These are phyloP conservation scores for Trypanosoma avium DNA, from an alignment of 208 protist species.

Conservation along the genomic window DNA sequence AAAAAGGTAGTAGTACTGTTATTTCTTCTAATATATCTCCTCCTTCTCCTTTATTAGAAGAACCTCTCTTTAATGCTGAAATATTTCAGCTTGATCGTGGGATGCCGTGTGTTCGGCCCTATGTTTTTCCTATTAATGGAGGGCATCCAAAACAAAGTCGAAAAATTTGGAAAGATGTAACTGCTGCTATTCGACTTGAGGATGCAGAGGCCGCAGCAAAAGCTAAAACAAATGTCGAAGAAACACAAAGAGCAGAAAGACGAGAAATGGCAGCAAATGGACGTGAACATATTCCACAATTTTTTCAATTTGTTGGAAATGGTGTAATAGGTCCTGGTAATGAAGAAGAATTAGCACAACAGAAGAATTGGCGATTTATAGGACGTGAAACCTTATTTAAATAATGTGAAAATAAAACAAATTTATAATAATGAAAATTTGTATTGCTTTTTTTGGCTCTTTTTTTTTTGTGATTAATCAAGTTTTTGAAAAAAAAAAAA, in stretches of 20 bases:
- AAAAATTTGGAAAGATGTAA: constrained; percentile 21
- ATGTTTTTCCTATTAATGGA: constrained; percentile 4
- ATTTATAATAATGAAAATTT: background rate
- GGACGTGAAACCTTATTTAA: constrained; percentile 2
- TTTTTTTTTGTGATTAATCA: background rate
- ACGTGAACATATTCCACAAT: constrained; percentile 5
- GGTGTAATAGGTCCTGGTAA: background rate
- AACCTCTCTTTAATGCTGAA: constrained; percentile 20
- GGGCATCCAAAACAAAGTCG: constrained; percentile 16
- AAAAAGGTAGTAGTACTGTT: background rate
- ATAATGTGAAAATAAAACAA: background rate
- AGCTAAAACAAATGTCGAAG: constrained; percentile 24
- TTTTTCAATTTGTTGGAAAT: constrained; percentile 22
- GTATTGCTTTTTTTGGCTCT: background rate
- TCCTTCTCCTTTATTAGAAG: too few species aligned
- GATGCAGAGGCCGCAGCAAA: constrained; percentile 16
- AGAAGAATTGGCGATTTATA: constrained; percentile 20
- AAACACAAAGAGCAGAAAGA: constrained; percentile 20
- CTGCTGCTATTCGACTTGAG: constrained; percentile 16
- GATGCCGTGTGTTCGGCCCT: background rate
- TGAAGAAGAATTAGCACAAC: constrained; percentile 4
- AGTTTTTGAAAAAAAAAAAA: too few species aligned
- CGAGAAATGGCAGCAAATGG: constrained; percentile 4
- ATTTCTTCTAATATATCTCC: background rate
- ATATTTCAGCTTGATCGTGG: constrained; percentile 1